A percentile compares a stretch with the other conserved stretches of the same genome.
These are phyloP conservation scores for Diversispora epigaea DNA, from an alignment of 192 early-diverging fungal genomes.

Conservation along the genomic window DNA sequence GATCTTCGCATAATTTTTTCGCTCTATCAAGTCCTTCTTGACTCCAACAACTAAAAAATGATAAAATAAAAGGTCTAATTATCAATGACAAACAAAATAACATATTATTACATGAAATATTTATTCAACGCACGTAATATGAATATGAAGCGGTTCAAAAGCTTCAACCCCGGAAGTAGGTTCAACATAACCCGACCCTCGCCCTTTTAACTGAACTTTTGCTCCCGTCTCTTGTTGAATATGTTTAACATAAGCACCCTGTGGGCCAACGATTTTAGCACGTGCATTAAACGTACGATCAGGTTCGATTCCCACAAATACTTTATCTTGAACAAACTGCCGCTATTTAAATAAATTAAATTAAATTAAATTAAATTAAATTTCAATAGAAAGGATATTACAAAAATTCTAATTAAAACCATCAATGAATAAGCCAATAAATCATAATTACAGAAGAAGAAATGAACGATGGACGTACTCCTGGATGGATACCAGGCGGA, in stretches of 20 bases:
- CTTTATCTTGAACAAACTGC: conserved; percentile 61
- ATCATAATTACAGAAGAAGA: no score
- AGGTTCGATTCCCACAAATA: conserved; percentile 73
- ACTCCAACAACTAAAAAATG: conserved; percentile 49
- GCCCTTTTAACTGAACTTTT: conserved; percentile 78
- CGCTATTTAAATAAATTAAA: conserved; percentile 37
- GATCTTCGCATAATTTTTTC: conserved; percentile 65
- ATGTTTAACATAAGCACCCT: conserved; percentile 79
- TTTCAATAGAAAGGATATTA: not conserved
- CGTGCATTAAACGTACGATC: conserved; percentile 78
- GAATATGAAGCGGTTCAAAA: conserved; percentile 77
- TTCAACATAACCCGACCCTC: conserved; percentile 82
- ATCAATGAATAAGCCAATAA: no score
- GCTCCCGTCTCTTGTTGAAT: conserved; percentile 79
- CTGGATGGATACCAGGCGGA: conserved; percentile 11
- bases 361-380: conserved; percentile 9
- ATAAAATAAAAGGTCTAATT: not conserved
- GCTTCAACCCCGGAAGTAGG: conserved; percentile 58
- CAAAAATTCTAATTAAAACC: not conserved
- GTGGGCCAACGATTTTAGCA: conserved; percentile 85
- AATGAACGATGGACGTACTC: not conserved
- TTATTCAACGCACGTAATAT: conserved; percentile 64
- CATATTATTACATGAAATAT: no score
- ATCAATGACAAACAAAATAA: no score
- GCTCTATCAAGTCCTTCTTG: conserved; percentile 73